Conservation (phyloP, 495 filamentous ascomycete genomes). For the Geoglossum glabrum region DNA sequence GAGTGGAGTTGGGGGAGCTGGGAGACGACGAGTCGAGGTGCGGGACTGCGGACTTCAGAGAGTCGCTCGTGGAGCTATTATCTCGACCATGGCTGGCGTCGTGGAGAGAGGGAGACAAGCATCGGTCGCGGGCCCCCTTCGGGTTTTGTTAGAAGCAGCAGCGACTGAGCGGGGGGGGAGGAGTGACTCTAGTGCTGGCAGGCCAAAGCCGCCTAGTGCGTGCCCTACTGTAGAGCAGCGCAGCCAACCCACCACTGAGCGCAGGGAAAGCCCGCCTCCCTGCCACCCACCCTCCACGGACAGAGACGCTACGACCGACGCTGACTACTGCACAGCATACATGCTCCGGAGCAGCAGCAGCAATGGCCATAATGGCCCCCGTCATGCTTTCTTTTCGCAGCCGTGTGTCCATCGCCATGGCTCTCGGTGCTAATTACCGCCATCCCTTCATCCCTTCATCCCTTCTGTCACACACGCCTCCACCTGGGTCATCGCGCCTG, state of each 20-base stretch:
- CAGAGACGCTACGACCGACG: neutral
- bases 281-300: neutral
- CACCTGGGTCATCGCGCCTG: neutral
- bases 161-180: neutral
- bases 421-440: neutral
- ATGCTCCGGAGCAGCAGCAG: too few relatives aligned
- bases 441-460: neutral
- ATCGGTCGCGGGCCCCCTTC: neutral
- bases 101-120: neutral
- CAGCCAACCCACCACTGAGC: neutral
- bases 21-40: neutral
- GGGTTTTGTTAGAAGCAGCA: neutral
- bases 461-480: neutral
- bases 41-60: neutral
- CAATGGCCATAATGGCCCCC: neutral
- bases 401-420: too few relatives aligned
- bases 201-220: neutral
- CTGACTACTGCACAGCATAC: neutral
- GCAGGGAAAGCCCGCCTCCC: neutral
- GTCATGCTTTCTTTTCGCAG: neutral
- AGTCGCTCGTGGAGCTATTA: neutral
- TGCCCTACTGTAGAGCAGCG: too few relatives aligned
- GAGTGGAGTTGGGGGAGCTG: neutral
- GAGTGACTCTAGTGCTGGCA: neutral
- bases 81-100: neutral